Evolutionary conservation across 1,139 yeast species (phyloP), one percentile per base, ranked within the genome.

Genomic region (Diutina pseudorugosa): DNA sequence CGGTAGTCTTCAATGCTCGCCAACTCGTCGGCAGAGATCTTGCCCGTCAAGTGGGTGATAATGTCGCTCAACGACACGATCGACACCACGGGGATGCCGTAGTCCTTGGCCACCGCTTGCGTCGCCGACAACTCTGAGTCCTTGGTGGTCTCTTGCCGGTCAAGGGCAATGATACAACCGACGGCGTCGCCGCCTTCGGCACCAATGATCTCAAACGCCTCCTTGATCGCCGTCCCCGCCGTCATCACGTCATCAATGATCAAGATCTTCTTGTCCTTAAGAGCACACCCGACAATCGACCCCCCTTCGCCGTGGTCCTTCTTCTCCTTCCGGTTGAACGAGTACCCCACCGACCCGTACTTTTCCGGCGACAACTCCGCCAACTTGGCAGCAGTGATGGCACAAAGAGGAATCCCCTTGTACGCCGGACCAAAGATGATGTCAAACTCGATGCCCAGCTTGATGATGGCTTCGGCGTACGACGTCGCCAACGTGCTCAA

Each of bases 221-320:
- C 98, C 62, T 85, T 86, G 65, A 91, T 90, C 53, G 98, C 98
- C 55, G 98, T 93, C 44, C 98, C 98, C 2, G 98, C 98, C 55
- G 98, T 93, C 82, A 93, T 91, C 51, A 93, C 98, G 63, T 93
- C 98, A 68, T 93, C 98, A 58, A 93, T 89, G 61, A 93, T 85
- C 62, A 93, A 73, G 40, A 90, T 80, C 57, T 76, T 77, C 67
- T 90, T 85, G 53, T 79, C 86, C 56, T 77, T 76, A 61, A 93
- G 76, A 3, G 80, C 69, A 49, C 88, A 81, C 40, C 98, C 98
- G 44, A 93, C 98, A 62, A 93, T 87, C 55, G 80, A 79, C 18
- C 98, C 98, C 57, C 98, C 98, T 72, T 93, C 98, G 53, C 98
- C 98, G 66, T 93, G 98, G 63, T 91, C 97, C 71, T 93, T 93